Conservation (phyloP, 2,329 filamentous ascomycete genomes). For the Penicillium sp. region DNA sequence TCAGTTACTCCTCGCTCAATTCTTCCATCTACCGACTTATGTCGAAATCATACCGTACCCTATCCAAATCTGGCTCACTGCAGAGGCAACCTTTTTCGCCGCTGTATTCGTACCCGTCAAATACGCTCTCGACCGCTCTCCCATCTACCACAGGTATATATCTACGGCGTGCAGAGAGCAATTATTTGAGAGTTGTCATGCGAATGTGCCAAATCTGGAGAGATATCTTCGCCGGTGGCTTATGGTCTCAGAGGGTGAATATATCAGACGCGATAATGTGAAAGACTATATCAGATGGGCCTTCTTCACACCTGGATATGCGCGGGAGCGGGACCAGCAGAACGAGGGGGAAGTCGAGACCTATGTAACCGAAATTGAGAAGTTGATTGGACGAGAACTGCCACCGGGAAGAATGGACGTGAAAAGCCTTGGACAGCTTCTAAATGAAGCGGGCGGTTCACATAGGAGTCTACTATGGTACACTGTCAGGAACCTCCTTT, state of each 20-base stretch:
- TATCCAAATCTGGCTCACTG: too few species aligned
- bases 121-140: too few species aligned
- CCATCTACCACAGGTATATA: constrained; percentile 43
- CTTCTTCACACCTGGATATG: constrained; percentile 40
- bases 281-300: constrained; percentile 61
- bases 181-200: constrained; percentile 51
- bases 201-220: constrained; percentile 39
- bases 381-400: constrained; percentile 44
- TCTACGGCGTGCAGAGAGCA: constrained; percentile 44
- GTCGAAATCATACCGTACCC: too few species aligned
- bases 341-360: constrained; percentile 49
- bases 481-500: constrained; percentile 7
- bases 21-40: too few species aligned
- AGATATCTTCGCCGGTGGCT: constrained; percentile 59
- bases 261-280: constrained; percentile 60
- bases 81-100: too few species aligned
- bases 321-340: constrained; percentile 17
- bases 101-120: too few species aligned
- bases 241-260: constrained; percentile 48
- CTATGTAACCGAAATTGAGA: constrained; percentile 49
- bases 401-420: constrained; percentile 49
- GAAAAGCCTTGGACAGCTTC: constrained; percentile 52
- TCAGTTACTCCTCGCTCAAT: too few species aligned
- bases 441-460: constrained; percentile 54
- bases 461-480: constrained; percentile 36